Conservation (phyloP, 305 asterid genomes). For the Solanum hybrid region DNA sequence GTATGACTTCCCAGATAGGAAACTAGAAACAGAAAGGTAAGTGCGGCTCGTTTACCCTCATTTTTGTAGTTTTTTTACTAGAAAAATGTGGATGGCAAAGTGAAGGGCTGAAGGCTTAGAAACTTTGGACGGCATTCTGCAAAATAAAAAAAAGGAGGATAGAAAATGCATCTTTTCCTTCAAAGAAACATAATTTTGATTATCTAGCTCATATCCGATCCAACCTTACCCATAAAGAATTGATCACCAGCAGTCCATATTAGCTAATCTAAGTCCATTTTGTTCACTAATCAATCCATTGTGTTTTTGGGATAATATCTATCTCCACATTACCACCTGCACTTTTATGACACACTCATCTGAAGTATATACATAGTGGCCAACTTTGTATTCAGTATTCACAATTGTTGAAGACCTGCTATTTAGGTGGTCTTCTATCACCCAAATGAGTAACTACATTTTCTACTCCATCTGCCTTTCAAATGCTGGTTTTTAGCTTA, state of each 20-base stretch:
- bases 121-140: not conserved
- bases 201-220: not conserved
- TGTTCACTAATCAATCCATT: not conserved
- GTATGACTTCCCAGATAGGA: not conserved
- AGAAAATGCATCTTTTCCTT: not conserved
- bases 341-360: not conserved
- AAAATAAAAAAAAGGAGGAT: not conserved
- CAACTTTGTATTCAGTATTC: not conserved
- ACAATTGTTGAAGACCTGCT: not conserved
- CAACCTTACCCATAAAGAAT: not conserved
- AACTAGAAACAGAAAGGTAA: not conserved
- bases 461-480: not conserved
- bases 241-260: not conserved
- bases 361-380: not conserved
- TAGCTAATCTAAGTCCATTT: not conserved
- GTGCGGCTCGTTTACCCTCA: not conserved
- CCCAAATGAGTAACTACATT: not conserved
- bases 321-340: not conserved
- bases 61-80: not conserved
- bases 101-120: not conserved
- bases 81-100: not conserved
- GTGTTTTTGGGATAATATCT: not conserved
- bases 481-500: not conserved
- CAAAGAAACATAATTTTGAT: not conserved
- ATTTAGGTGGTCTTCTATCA: not conserved